These are phyloP conservation scores for Bothriochloa decipiens DNA, from an alignment of 176 grass and related monocot species.

Conservation along the genomic window DNA sequence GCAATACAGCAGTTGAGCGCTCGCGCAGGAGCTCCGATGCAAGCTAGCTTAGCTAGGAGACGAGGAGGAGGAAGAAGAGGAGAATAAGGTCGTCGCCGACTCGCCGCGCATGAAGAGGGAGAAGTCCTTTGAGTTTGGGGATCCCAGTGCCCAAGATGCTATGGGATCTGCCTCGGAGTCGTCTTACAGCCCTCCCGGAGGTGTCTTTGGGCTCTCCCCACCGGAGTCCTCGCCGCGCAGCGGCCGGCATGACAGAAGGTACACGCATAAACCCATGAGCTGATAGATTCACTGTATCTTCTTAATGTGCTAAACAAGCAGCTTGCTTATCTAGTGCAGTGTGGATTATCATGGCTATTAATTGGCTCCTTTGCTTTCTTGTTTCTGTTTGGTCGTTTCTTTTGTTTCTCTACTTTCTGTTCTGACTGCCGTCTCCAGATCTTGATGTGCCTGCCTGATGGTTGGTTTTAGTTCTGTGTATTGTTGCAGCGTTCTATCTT, in stretches of 20 bases:
- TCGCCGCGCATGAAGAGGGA: conserved; percentile 41
- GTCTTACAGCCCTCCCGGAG: conserved; percentile 46
- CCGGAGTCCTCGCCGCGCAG: conserved; percentile 43
- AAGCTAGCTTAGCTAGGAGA: neutral
- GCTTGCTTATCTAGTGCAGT: neutral
- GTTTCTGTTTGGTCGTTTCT: neutral
- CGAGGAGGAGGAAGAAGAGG: neutral
- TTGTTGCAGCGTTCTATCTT: neutral
- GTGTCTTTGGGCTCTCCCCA: conserved; percentile 33
- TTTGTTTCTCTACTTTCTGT: neutral
- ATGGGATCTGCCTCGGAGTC: conserved; percentile 48
- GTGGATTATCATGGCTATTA: neutral
- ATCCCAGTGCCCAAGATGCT: conserved; percentile 23
- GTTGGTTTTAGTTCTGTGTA: neutral
- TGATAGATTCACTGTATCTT: neutral
- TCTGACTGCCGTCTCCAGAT: conserved; percentile 5
- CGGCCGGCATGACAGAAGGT: conserved; percentile 50
- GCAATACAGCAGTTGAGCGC: conserved; percentile 15
- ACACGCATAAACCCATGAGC: neutral
- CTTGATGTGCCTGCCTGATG: conserved; percentile 19
- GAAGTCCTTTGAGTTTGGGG: conserved; percentile 46
- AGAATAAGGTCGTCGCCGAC: conserved; percentile 39
- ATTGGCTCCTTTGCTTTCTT: neutral
- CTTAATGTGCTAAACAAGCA: neutral
- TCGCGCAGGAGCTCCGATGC: neutral